Conservation (phyloP, 108 stramenopile species). For the Conticribra guillardii region DNA sequence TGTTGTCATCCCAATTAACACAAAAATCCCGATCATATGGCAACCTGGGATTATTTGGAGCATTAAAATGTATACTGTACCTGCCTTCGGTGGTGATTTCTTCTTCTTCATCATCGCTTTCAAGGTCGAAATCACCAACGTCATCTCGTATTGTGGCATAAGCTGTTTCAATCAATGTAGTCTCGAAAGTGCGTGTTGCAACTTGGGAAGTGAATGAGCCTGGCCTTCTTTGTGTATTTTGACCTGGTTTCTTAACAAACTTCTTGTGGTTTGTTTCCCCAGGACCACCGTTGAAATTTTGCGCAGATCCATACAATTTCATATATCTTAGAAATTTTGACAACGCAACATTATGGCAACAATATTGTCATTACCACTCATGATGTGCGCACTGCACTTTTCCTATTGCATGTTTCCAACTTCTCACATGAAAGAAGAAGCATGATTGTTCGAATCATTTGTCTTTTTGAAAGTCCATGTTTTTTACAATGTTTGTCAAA, state of each 20-base stretch:
- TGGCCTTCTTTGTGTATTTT: neutral
- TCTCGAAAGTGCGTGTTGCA: neutral
- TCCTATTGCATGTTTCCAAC: neutral
- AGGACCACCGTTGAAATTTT: neutral
- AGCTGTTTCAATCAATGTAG: neutral
- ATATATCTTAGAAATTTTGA: neutral
- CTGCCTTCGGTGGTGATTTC: neutral
- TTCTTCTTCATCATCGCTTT: neutral
- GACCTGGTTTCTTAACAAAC: neutral
- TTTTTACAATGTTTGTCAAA: neutral
- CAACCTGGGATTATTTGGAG: neutral
- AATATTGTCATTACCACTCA: neutral
- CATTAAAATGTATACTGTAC: neutral
- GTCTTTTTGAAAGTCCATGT: neutral
- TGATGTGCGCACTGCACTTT: neutral
- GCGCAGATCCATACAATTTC: neutral
- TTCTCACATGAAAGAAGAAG: neutral
- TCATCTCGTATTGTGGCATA: neutral
- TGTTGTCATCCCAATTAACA: neutral
- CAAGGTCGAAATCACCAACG: neutral
- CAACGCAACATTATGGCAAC: neutral
- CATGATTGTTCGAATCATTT: neutral
- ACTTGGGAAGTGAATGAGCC: neutral
- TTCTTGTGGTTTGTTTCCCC: neutral
- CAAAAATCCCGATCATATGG: neutral